A percentile compares a stretch with the other conserved stretches of the same genome.
Conservation (phyloP, 352 stramenopile species). For the Hyaloperonospora arabidopsidis region DNA sequence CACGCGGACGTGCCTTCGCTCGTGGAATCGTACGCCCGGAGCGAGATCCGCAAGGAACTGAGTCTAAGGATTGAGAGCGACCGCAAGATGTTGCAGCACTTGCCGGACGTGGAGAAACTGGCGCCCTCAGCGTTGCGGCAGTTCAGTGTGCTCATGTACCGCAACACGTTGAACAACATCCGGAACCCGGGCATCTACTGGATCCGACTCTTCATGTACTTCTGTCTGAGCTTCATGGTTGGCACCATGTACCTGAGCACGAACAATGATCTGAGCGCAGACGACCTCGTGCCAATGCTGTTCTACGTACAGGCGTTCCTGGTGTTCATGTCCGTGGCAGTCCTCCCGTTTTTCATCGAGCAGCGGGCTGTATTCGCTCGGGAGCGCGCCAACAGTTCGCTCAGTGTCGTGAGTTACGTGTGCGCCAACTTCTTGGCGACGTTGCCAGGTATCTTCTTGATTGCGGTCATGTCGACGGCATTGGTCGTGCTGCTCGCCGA, state of each 20-base stretch:
- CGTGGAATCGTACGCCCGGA: constrained; percentile 17
- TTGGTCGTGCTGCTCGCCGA: constrained; percentile 43
- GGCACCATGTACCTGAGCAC: constrained; percentile 64
- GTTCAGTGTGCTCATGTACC: constrained; percentile 41
- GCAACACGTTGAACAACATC: constrained; percentile 56
- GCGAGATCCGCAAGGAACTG: constrained; percentile 10
- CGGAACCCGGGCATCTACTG: constrained; percentile 65
- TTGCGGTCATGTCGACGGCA: constrained; percentile 49
- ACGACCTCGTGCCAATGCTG: constrained; percentile 47
- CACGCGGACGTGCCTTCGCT: constrained; percentile 26
- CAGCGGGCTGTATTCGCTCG: constrained; percentile 57
- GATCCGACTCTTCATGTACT: constrained; percentile 65
- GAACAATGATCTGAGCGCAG: constrained; percentile 33
- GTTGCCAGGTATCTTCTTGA: constrained; percentile 55
- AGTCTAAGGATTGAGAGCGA: constrained; percentile 11
- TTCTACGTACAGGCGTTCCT: constrained; percentile 86
- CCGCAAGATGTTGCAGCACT: constrained; percentile 16
- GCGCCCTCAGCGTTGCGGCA: constrained; percentile 29
- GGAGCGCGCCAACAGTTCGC: constrained; percentile 64
- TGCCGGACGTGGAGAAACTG: constrained; percentile 15
- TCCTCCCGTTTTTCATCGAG: constrained; percentile 83
- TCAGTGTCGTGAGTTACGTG: constrained; percentile 69
- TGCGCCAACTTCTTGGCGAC: constrained; percentile 58
- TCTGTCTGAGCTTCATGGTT: constrained; percentile 57
- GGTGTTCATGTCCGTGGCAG: constrained; percentile 84